Evolutionary conservation across 2,329 filamentous ascomycete genomes (phyloP), one percentile per base, ranked within the genome.

Genomic region (Macrophomina tecta): DNA sequence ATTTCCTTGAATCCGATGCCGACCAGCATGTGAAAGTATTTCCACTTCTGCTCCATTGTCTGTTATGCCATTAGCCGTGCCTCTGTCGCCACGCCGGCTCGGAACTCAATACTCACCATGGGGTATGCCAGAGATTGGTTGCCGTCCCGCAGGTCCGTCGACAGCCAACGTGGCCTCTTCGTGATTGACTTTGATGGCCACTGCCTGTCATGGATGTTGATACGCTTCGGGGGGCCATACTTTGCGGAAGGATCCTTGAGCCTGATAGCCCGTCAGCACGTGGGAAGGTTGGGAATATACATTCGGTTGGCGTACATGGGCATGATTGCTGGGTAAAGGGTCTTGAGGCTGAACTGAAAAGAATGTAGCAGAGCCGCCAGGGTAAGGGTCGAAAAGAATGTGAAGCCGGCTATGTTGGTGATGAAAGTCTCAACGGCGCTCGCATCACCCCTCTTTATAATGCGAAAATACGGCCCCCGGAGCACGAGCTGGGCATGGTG

Each of bases 1-100:
- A 98, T 97, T 82, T 98, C 94, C 82, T 97, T 97, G 86, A 96
- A 97, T 73, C 94, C 94, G 60, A 97, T 85, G 68, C 94, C 89
- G 74, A 90, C 88, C 64, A 98, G 88, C 93, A 97, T 95, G 81
- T 93, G 90, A 85, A 98, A 98, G 85, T 94, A 98, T 69, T 85
- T 85, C 88, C 91, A 95, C 82, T 98, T 98, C 84, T 97, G 93
- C 58, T 97, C 28, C 92, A 72, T 93, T 92, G 75, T 93, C 95
- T 92, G 94, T 73, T 34, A 38, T 5, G 23, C 23, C 30, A 18
- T 36, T 11, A 36, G 48, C n/a, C 36, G 11, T 38, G 36, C 18
- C 14, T 34, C 30, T 3, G n/a, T 38, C 23, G 23, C 23, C 36
- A 38, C 30, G 7, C 61, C 23, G 28, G 34, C 48, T 14, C 18